Percentiles rank a stretch among this genome's conserved stretches.
These are phyloP conservation scores for Wakefieldia striispora DNA, from an alignment of 768 basidiomycete species.

Conservation along the genomic window DNA sequence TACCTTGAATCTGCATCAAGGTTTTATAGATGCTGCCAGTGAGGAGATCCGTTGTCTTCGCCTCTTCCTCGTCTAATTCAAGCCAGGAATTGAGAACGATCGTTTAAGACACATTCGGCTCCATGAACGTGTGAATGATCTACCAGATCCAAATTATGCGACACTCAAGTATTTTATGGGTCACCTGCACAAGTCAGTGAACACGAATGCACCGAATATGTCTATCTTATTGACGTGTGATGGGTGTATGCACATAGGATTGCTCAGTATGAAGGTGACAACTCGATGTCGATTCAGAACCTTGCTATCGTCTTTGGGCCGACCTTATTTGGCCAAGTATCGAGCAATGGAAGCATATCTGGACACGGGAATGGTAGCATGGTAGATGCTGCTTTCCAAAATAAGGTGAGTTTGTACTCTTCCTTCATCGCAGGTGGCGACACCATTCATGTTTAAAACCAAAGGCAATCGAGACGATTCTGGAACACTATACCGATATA, in stretches of 20 bases:
- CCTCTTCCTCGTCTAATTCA: not conserved
- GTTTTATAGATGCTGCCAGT: slow-evolving; percentile 96
- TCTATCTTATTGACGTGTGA: slow-evolving; percentile 2
- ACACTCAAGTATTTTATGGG: slow-evolving; percentile 95
- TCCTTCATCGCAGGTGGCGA: not conserved
- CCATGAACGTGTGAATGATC: slow-evolving; percentile 95
- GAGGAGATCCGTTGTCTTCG: slow-evolving; percentile 32
- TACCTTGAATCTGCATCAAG: slow-evolving; percentile 79
- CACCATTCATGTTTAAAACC: slow-evolving; percentile 6
- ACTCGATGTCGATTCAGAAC: slow-evolving; percentile 93
- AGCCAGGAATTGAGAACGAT: slow-evolving; percentile 85
- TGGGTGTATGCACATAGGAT: slow-evolving; percentile 50
- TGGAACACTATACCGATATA: slow-evolving; percentile 93
- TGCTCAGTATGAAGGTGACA: slow-evolving; percentile 67
- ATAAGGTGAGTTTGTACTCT: slow-evolving; percentile 46
- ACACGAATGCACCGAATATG: not conserved
- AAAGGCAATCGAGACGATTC: slow-evolving; percentile 92
- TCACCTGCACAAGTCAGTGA: slow-evolving; percentile 79
- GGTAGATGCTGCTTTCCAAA: slow-evolving; percentile 70
- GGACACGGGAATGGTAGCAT: slow-evolving; percentile 54
- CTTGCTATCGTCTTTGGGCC: slow-evolving; percentile 97
- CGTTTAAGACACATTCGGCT: slow-evolving; percentile 92
- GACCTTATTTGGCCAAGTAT: slow-evolving; percentile 83
- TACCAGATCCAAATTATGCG: slow-evolving; percentile 98
- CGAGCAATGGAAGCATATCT: slow-evolving; percentile 41